phyloP scores from a whole-genome alignment of 768 basidiomycete species.

The Suillus decipiens region DNA sequence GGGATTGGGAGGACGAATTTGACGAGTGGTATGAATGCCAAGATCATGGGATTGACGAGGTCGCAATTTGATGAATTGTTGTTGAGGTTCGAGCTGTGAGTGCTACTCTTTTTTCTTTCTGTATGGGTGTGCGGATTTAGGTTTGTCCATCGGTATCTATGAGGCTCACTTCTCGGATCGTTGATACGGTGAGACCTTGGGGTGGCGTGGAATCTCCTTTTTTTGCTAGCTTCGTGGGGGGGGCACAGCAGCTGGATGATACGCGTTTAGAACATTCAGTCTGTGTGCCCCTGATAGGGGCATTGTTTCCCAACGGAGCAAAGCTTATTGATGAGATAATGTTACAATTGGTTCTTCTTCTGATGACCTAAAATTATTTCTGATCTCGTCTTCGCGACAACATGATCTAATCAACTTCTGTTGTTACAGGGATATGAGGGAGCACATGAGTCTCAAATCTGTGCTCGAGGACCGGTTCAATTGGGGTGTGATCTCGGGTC shows the following conservation, averaged over 20 bases:
- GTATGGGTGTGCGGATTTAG: not conserved
- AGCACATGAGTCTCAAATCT: conserved; percentile 49
- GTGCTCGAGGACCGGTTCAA: conserved; percentile 50
- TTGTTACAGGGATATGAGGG: conserved; percentile 60
- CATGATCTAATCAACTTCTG: conserved; percentile 9
- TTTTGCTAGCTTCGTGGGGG: not conserved
- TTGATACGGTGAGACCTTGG: not conserved
- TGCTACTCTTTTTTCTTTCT: conserved; percentile 15
- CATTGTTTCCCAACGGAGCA: not conserved
- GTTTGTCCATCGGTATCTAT: not conserved
- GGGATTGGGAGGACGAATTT: conserved; percentile 15
- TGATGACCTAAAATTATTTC: not conserved
- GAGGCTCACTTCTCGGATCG: not conserved
- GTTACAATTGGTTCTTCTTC: not conserved
- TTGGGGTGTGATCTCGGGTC: conserved; percentile 45
- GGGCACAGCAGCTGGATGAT: conserved; percentile 2
- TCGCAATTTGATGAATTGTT: conserved; percentile 64
- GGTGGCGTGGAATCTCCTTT: not conserved
- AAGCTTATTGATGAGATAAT: not conserved
- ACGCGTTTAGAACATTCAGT: conserved; percentile 2
- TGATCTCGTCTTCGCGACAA: not conserved
- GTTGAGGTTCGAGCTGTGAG: conserved; percentile 62
- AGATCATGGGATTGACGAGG: conserved; percentile 52
- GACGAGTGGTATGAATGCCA: conserved; percentile 15
- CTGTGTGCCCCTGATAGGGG: not conserved